Percentiles rank a stretch among this genome's conserved stretches.
These are phyloP conservation scores for Suhomyces bribrorum DNA, from an alignment of 1,139 yeast species.

Conservation along the genomic window DNA sequence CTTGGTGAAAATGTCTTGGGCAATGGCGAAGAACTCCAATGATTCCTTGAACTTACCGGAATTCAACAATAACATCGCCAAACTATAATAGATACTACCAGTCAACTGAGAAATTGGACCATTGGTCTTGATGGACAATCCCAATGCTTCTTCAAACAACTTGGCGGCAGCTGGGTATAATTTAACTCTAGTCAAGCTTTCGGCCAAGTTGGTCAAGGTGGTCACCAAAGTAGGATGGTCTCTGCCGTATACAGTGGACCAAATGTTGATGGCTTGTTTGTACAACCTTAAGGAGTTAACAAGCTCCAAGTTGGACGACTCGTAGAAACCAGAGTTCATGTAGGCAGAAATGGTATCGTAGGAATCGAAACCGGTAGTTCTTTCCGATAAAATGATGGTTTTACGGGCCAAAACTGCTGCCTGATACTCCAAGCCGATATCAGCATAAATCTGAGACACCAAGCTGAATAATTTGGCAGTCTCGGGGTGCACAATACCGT, in stretches of 20 bases:
- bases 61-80: constrained; percentile 63
- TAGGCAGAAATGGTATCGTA: constrained; percentile 72
- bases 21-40: constrained; percentile 49
- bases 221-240: constrained; percentile 72
- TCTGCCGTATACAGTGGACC: constrained; percentile 55
- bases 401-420: constrained; percentile 73
- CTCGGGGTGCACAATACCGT: constrained; percentile 78
- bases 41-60: constrained; percentile 57
- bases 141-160: constrained; percentile 46
- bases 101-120: constrained; percentile 62
- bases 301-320: constrained; percentile 59
- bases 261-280: constrained; percentile 58
- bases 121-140: constrained; percentile 50
- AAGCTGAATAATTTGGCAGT: constrained; percentile 71
- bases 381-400: constrained; percentile 73
- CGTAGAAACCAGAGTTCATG: constrained; percentile 74
- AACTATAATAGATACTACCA: constrained; percentile 62
- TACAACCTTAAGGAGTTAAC: constrained; percentile 65
- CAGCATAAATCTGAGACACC: constrained; percentile 68
- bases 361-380: constrained; percentile 79
- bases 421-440: constrained; percentile 54
- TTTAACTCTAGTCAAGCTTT: constrained; percentile 56
- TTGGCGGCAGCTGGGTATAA: constrained; percentile 33
- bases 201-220: constrained; percentile 65
- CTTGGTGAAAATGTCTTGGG: constrained; percentile 56